Conservation (phyloP, 2,329 filamentous ascomycete species). For the Phoma herbarum region DNA sequence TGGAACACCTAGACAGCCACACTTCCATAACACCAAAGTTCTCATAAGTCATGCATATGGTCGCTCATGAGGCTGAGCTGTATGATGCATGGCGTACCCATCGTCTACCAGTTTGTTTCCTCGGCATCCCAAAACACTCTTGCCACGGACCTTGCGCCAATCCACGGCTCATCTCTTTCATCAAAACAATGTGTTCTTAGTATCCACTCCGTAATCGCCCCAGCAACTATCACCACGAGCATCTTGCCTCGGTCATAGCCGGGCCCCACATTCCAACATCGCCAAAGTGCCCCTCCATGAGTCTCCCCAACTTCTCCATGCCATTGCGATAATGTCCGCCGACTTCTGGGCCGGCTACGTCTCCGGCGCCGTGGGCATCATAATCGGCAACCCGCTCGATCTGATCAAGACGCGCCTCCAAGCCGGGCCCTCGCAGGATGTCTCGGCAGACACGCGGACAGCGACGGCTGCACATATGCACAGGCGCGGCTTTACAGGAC, state of each 20-base stretch:
- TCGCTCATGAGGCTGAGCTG: no score
- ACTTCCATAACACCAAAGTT: neutral
- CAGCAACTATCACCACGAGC: slow-evolving; percentile 16
- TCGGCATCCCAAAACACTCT: neutral
- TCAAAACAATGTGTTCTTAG: slow-evolving; percentile 15
- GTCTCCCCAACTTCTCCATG: slow-evolving; percentile 9
- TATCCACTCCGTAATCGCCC: slow-evolving; percentile 17
- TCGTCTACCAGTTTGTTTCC: neutral
- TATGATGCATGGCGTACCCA: no score
- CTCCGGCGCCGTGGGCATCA: slow-evolving; percentile 83
- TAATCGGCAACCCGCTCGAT: slow-evolving; percentile 88
- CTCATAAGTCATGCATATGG: no score
- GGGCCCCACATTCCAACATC: slow-evolving; percentile 22
- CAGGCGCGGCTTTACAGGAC: slow-evolving; percentile 33
- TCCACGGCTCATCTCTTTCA: neutral
- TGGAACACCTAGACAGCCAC: neutral
- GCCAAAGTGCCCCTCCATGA: slow-evolving; percentile 26
- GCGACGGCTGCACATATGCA: slow-evolving; percentile 12
- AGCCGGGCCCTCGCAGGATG: slow-evolving; percentile 57
- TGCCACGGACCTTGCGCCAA: neutral
- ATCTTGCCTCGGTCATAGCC: slow-evolving; percentile 27
- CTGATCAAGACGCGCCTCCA: slow-evolving; percentile 83
- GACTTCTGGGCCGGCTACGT: slow-evolving; percentile 96
- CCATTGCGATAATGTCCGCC: slow-evolving; percentile 69
- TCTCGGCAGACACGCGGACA: slow-evolving; percentile 26